phyloP scores from a whole-genome alignment of 768 basidiomycete species.

The Lentinula sp. region DNA sequence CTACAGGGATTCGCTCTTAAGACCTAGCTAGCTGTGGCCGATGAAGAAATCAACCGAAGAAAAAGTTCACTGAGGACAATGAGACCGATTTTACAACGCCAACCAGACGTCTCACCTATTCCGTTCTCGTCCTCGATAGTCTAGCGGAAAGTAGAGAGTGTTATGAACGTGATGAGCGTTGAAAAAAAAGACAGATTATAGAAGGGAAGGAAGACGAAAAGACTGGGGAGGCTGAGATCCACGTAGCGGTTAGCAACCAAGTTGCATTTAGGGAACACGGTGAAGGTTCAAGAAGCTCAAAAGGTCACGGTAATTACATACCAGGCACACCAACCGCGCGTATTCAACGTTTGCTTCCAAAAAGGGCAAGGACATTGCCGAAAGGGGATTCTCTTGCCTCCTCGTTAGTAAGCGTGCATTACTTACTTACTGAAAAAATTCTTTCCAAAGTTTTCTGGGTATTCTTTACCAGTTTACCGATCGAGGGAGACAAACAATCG shows the following conservation, averaged over 20 bases:
- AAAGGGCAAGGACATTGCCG: neutral
- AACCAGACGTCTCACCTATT: neutral
- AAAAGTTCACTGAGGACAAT: neutral
- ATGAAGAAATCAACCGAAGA: neutral
- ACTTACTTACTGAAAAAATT: no score
- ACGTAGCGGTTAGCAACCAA: conserved; percentile 3
- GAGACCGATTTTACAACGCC: neutral
- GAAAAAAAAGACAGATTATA: neutral
- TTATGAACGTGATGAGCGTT: neutral
- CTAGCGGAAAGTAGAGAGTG: neutral
- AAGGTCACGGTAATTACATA: conserved; percentile 1
- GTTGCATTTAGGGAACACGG: neutral
- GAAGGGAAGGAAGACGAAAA: neutral
- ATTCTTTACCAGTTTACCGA: no score
- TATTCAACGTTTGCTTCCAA: neutral
- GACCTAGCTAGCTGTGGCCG: neutral
- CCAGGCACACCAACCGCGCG: neutral
- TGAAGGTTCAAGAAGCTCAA: neutral
- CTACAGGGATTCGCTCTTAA: neutral
- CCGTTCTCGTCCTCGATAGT: neutral
- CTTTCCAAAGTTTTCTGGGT: no score
- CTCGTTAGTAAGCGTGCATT: neutral
- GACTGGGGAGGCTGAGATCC: neutral
- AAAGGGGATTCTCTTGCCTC: neutral
- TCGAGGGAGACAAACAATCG: no score